These are phyloP conservation scores for Talaromyces sp. DNA, from an alignment of 2,329 filamentous ascomycete species.

Conservation along the genomic window DNA sequence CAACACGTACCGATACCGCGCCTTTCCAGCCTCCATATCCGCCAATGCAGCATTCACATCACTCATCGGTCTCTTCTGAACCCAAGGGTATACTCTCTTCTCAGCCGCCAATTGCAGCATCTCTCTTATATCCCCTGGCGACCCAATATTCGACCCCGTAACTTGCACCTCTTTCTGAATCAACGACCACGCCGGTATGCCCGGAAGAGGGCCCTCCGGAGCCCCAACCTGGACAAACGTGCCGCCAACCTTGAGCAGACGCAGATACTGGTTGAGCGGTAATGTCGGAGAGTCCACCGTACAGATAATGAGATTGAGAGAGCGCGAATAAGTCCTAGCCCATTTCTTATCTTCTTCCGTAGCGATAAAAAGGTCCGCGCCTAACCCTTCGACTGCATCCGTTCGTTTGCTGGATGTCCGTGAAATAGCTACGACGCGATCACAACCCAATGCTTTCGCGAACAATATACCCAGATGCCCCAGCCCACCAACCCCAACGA, in stretches of 20 bases:
- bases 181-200: slow-evolving; percentile 56
- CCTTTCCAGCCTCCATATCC: slow-evolving; percentile 46
- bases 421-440: slow-evolving; percentile 57
- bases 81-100: slow-evolving; percentile 43
- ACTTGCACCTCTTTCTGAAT: slow-evolving; percentile 55
- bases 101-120: slow-evolving; percentile 45
- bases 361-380: slow-evolving; percentile 55
- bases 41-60: slow-evolving; percentile 43
- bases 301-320: slow-evolving; percentile 55
- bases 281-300: slow-evolving; percentile 59
- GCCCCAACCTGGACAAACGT: slow-evolving; percentile 64
- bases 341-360: slow-evolving; percentile 56
- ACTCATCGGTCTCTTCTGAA: slow-evolving; percentile 40
- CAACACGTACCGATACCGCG: slow-evolving; percentile 47
- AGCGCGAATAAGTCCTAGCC: slow-evolving; percentile 46
- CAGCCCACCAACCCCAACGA: slow-evolving; percentile 68
- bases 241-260: slow-evolving; percentile 57
- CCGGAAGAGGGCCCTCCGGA: slow-evolving; percentile 56
- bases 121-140: slow-evolving; percentile 40
- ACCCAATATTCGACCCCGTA: slow-evolving; percentile 47
- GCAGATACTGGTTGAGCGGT: slow-evolving; percentile 60
- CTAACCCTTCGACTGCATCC: slow-evolving; percentile 49
- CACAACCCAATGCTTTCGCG: slow-evolving; percentile 65
- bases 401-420: slow-evolving; percentile 48
- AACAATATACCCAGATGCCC: slow-evolving; percentile 69